These are phyloP conservation scores for Diutina scorzettiae DNA, from an alignment of 1,139 yeast species.

Conservation along the genomic window DNA sequence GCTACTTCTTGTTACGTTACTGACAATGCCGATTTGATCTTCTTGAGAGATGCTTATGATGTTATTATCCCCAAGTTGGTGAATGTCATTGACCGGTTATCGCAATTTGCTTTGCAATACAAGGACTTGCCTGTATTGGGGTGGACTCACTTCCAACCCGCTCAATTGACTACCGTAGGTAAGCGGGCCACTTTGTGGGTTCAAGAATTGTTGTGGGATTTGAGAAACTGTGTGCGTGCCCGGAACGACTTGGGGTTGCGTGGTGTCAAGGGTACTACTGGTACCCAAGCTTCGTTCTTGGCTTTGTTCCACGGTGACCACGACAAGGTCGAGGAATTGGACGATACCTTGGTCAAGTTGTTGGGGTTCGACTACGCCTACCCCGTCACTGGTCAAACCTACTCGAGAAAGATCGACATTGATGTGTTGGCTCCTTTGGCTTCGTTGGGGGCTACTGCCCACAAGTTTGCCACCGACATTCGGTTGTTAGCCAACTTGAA, in stretches of 20 bases:
- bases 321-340: conserved; percentile 87
- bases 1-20: conserved; percentile 98
- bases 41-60: conserved; percentile 91
- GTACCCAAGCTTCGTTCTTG: conserved; percentile 95
- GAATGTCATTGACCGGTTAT: conserved; percentile 83
- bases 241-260: conserved; percentile 93
- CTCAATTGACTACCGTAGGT: conserved; percentile 97
- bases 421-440: conserved; percentile 89
- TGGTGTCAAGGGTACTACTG: conserved; percentile 99
- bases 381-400: conserved; percentile 98
- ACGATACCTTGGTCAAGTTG: conserved; percentile 83
- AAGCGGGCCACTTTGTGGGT: conserved; percentile 97
- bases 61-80: conserved; percentile 87
- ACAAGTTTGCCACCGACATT: conserved; percentile 95
- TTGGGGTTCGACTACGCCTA: conserved; percentile 90
- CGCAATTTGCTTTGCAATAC: conserved; percentile 79
- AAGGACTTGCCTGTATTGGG: conserved; percentile 96
- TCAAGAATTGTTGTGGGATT: conserved; percentile 96
- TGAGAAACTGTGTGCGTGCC: conserved; percentile 90
- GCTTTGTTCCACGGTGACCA: conserved; percentile 94
- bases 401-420: conserved; percentile 93
- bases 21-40: conserved; percentile 95
- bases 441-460: conserved; percentile 92
- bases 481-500: conserved; percentile 92
- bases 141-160: conserved; percentile 99